Base-by-base conservation (phyloP, 2,329 filamentous ascomycete species). In the Ustilaginoidea virens region DNA sequence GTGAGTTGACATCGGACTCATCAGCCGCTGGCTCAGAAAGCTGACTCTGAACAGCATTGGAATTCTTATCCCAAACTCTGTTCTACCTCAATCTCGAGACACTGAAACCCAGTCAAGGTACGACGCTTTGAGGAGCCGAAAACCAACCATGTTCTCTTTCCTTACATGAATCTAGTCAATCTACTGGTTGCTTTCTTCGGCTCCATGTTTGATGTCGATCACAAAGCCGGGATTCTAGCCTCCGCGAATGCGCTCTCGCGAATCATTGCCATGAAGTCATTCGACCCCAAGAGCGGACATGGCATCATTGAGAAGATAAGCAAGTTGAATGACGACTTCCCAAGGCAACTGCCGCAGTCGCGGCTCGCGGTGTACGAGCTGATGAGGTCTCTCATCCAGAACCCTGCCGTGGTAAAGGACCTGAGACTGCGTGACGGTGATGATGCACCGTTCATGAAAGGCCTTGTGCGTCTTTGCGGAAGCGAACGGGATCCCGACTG, bases 401-500 rank as follows among this genome's bases (percentile, higher is more conserved):
- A 59, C 23, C 45, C 52, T 9, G 46, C 52, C 8, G 53, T 66
- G 6, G 47, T 48, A 6, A 55, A 48, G 21, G 59, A 65, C 30
- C 40, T 69, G 19, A 48, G 60, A 36, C 49, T 58, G 32, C 51
- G 50, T 14, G 55, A 65, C 33, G 59, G 56, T n/a, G 35, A 55
- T 4, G 22, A 33, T 0, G 50, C 56, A 13, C 53, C 49, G 5
- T 70, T 69, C 39, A 59, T 68, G 36, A 47, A 51, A 15, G 55
- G 61, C 17, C 50, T 73, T 12, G 38, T 72, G 8, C 53, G 59
- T 29, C 45, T 72, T 9, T 72, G 63, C 36, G 55, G 53, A 30
- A 62, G 55, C 30, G 69, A 74, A 44, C 56, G 69, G 35, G 67
- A 73, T 32, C 69, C 69, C 0, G 56, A 60, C 34, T 70, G 67